These are phyloP conservation scores for Clarireedia hainanense DNA, from an alignment of 2,329 filamentous ascomycete species.

Conservation along the genomic window DNA sequence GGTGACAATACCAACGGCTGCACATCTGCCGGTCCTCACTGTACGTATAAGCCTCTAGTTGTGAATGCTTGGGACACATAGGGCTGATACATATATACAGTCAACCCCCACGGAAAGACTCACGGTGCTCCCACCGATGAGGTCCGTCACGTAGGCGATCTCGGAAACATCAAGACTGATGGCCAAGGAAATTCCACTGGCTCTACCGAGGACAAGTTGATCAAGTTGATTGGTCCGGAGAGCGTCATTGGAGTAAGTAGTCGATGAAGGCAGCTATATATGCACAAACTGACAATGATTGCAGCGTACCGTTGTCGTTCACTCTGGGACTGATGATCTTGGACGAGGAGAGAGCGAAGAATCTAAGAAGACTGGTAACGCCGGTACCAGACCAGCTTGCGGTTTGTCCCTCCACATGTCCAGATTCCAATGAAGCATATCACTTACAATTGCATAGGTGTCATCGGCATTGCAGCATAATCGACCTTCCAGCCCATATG, in stretches of 20 bases:
- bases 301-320: conserved; percentile 88
- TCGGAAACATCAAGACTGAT: conserved; percentile 96
- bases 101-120: conserved; percentile 91
- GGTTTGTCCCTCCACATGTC: conserved; percentile 40
- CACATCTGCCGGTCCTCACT: conserved; percentile 96
- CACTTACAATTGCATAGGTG: conserved; percentile 42
- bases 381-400: conserved; percentile 86
- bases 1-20: conserved; percentile 99
- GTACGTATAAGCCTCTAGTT: conserved; percentile 44
- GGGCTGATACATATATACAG: conserved; percentile 37
- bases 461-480: conserved; percentile 82
- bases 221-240: conserved; percentile 95
- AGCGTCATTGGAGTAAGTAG: conserved; percentile 77
- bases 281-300: conserved; percentile 19
- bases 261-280: neutral
- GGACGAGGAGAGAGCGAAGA: conserved; percentile 88
- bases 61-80: neutral
- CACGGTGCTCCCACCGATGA: conserved; percentile 83
- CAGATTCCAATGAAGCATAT: neutral
- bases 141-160: conserved; percentile 89
- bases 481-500: conserved; percentile 9
- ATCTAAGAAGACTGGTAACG: conserved; percentile 98
- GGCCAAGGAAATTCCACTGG: conserved; percentile 85
- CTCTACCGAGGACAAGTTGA: conserved; percentile 65
- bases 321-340: conserved; percentile 93